Evolutionary conservation across 345 rosid genomes (phyloP).

Genomic region (Bruguiera sexangula): DNA sequence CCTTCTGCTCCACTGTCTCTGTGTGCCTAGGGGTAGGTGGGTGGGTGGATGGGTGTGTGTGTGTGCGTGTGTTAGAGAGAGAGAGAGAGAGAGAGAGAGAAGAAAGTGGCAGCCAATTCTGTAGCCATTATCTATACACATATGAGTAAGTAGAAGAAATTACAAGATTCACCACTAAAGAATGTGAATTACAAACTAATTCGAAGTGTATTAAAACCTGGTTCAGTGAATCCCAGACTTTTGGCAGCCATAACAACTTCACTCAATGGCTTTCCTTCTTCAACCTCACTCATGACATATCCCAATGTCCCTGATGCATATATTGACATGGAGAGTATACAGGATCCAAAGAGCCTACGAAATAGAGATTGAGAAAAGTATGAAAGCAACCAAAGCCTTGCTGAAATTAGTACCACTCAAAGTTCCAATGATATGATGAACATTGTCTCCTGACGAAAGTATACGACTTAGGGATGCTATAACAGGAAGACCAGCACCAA

Average conservation of each 20-base stretch:
- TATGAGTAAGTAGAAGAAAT: not conserved
- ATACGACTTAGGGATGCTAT: slow-evolving; percentile 75
- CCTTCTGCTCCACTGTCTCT: too few species aligned
- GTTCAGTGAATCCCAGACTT: slow-evolving; percentile 89
- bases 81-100: too few species aligned
- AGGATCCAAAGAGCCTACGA: slow-evolving; percentile 4
- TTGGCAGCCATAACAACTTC: slow-evolving; percentile 85
- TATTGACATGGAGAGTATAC: not conserved
- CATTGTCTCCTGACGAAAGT: slow-evolving; percentile 75
- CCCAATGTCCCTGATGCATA: slow-evolving; percentile 67
- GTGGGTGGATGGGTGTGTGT: too few species aligned
- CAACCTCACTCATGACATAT: slow-evolving; percentile 93
- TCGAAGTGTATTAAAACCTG: slow-evolving; percentile 47
- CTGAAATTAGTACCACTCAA: slow-evolving; percentile 60
- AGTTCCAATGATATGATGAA: slow-evolving; percentile 67
- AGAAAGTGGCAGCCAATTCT: not conserved
- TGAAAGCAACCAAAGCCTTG: slow-evolving; percentile 11
- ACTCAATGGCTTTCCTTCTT: slow-evolving; percentile 84
- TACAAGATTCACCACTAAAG: slow-evolving; percentile 2
- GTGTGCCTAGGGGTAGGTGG: too few species aligned
- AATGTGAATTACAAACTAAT: slow-evolving; percentile 14
- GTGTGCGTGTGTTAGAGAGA: too few species aligned
- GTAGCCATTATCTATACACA: slow-evolving; percentile 1
- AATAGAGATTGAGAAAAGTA: not conserved
- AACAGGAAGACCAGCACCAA: slow-evolving; percentile 97